Percentiles rank a stretch among this genome's conserved stretches.
Conservation (phyloP, 1,139 yeast genomes). For the Scheffersomyces illinoinensis region DNA sequence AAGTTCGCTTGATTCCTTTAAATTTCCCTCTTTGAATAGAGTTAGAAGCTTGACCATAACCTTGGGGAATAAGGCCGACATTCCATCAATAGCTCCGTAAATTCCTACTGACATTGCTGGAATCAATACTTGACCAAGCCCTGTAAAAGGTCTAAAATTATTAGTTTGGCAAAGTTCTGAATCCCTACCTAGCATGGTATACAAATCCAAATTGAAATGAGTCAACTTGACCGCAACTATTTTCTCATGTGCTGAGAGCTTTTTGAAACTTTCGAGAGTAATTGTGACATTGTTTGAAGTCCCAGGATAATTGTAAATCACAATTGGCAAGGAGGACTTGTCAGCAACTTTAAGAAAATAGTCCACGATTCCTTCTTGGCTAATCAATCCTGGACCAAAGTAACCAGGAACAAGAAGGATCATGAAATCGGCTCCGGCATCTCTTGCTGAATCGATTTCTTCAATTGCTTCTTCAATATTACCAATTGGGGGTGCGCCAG, state of each 20-base stretch:
- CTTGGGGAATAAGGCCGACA: constrained; percentile 44
- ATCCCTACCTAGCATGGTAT: constrained; percentile 38
- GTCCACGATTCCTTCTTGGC: constrained; percentile 36
- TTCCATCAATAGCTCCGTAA: constrained; percentile 48
- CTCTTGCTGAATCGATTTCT: constrained; percentile 26
- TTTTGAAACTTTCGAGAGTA: constrained; percentile 33
- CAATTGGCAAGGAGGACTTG: constrained; percentile 29
- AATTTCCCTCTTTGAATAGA: constrained; percentile 28
- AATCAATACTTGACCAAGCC: constrained; percentile 47
- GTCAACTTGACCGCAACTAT: constrained; percentile 41
- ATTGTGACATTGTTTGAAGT: constrained; percentile 39
- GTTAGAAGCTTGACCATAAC: constrained; percentile 34
- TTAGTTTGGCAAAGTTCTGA: constrained; percentile 26
- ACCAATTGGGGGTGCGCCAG: constrained; percentile 36
- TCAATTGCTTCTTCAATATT: constrained; percentile 29
- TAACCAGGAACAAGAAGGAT: constrained; percentile 35
- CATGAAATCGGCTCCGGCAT: constrained; percentile 37
- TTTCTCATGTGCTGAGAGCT: constrained; percentile 32
- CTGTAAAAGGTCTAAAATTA: constrained; percentile 46
- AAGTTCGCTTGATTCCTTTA: constrained; percentile 39
- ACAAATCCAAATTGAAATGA: constrained; percentile 29
- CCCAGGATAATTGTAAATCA: constrained; percentile 40
- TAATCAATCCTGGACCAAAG: constrained; percentile 29
- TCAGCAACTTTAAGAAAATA: constrained; percentile 34
- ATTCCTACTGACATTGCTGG: constrained; percentile 47